phyloP scores from a whole-genome alignment of 2,329 filamentous ascomycete genomes.

The Alternaria viburni region DNA sequence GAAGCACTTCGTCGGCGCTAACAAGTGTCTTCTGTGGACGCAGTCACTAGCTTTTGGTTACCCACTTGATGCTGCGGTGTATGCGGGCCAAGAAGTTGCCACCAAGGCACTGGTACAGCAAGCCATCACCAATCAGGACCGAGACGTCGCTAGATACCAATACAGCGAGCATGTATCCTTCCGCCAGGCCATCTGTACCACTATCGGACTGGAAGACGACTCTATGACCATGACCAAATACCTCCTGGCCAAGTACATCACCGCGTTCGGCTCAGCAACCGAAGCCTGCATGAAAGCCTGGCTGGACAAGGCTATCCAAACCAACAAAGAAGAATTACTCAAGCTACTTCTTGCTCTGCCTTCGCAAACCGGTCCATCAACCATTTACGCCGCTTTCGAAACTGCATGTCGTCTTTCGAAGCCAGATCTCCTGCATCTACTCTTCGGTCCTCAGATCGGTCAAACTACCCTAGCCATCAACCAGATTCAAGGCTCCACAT shows the following conservation, averaged over 20 bases:
- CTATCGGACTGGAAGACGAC: too few species aligned
- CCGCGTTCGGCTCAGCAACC: background rate
- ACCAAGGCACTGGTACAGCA: background rate
- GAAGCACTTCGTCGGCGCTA: background rate
- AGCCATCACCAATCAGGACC: background rate
- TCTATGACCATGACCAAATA: too few species aligned
- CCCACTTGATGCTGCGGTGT: background rate
- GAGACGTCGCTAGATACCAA: background rate
- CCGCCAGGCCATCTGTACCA: background rate
- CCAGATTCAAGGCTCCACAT: background rate
- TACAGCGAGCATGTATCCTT: background rate
- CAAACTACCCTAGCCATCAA: background rate
- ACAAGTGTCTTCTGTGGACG: background rate
- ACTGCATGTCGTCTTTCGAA: background rate
- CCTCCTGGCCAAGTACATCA: background rate
- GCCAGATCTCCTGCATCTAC: background rate
- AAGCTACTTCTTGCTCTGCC: fast-evolving
- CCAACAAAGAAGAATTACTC: background rate
- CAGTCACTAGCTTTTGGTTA: background rate
- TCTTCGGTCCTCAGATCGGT: background rate
- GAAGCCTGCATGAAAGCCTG: background rate
- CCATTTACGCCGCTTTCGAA: background rate
- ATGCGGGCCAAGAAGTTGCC: background rate
- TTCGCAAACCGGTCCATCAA: background rate
- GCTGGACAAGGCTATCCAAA: background rate